Evolutionary conservation across 179 eudicot species (phyloP), one percentile per base, ranked within the genome.

Genomic region (Beta lomatogona): DNA sequence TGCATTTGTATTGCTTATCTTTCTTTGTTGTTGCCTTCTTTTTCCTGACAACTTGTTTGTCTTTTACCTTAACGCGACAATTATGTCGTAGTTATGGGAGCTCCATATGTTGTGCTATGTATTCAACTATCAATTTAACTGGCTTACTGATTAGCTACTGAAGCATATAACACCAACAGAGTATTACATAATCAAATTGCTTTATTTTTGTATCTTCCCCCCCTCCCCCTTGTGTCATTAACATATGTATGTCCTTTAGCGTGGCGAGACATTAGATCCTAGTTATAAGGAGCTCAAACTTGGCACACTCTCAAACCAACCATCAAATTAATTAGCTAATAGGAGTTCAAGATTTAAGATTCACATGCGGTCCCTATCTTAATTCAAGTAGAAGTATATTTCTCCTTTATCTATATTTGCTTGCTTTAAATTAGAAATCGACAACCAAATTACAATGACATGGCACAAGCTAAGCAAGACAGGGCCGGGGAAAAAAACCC

Each of bases 351-450:
- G 41, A 36, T 78, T 11, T 11, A 22, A 12, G 46, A 63, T 74
- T 65, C 75, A 75, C 1, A 41, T 28, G 78, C 80, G 72, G 61
- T 6, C 59, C 81, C 80, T 22, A 71, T 53, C 22, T 5, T 46
- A 61, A 21, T 7, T 50, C 76, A 60, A 76, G 9, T 54, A n/a
- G 9, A 70, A 82, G 15, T 54, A n/a, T 19, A 70, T n/a, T 70
- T 12, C 9, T 22, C 9, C 48, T 46, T 9, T 72, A 50, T 52
- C 44, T 11, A 13, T 22, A 52, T 52, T 25, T 72, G 45, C 9
- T 6, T 7, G n/a, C 61, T 53, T 72, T 53, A n/a, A 61, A 64
- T 64, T 10, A 5, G 19, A 13, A 21, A 52, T 6, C 60, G 3
- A 25, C 60, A 22, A 52, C 25, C 21, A 9, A 22, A 52, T 2